Evolutionary conservation across 2,329 filamentous ascomycete genomes (phyloP), one percentile per base, ranked within the genome.

Genomic region (Alternaria infectoria): DNA sequence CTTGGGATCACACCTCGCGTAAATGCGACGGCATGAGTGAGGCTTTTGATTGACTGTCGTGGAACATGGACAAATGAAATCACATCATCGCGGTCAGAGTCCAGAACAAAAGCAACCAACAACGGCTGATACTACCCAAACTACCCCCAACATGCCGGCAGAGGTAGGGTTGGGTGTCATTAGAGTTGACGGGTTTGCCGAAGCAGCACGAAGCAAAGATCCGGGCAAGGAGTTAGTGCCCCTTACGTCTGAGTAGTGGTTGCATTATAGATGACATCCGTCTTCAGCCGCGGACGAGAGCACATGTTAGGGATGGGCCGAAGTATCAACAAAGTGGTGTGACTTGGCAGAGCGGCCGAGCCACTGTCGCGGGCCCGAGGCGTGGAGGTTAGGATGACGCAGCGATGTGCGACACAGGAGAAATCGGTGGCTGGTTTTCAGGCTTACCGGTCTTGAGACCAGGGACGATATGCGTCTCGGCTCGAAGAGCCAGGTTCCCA

Each of bases 361-460:
- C 68, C 68, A 57, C 28, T 11, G 26, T 36, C 47, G 55, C 57
- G 66, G 68, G 64, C 59, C 43, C 36, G 49, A 57, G 59, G 49
- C 47, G 57, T 46, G 47, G 46, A 59, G 28, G 6, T 46, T 25
- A 59, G 54, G 26, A 54, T 56, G 59, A 63, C 60, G 36, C 57
- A 36, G 46, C 36, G 40, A 30, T 36, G 49, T 32, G 26, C 54
- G 56, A 32, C 51, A 55, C 45, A 19, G 55, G 28, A 54, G 30
- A 61, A 56, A 55, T 61, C 51, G 52, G 58, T 57, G 64, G 64
- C 64, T 64, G 57, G 50, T 23, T 19, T 43, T 50, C 36, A 25
- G 47, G 23, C 26, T 25, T 70, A 66, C 65, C 64, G 67, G 70
- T 67, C 70, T 72, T 64, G 74, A 72, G 69, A 67, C 66, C 62